Conservation (phyloP, 1,284 basidiomycete genomes). For the Fomitopsis pinicola region DNA sequence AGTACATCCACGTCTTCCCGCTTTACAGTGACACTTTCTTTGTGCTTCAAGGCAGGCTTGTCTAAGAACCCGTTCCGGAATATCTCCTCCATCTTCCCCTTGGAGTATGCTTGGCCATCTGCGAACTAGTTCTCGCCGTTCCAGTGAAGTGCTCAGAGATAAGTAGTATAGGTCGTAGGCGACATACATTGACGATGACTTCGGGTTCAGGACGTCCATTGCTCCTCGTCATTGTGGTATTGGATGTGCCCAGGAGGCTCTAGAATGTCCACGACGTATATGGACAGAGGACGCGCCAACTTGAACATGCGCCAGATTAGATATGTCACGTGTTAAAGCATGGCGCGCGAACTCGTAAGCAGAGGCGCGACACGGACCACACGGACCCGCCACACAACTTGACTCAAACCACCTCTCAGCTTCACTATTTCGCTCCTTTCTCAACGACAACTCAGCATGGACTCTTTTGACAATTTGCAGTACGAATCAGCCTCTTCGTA, state of each 20-base stretch:
- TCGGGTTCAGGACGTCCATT: constrained; percentile 62
- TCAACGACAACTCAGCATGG: constrained; percentile 43
- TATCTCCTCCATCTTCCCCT: constrained; percentile 61
- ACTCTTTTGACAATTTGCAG: constrained; percentile 86
- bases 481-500: constrained; percentile 76
- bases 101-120: constrained; percentile 64
- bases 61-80: constrained; percentile 56
- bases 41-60: constrained; percentile 43
- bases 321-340: constrained; percentile 12
- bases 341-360: constrained; percentile 16
- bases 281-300: too few species aligned
- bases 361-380: background rate
- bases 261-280: background rate
- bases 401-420: constrained; percentile 5
- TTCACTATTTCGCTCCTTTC: background rate
- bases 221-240: constrained; percentile 12
- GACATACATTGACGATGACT: constrained; percentile 61
- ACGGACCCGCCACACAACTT: constrained; percentile 6
- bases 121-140: constrained; percentile 38
- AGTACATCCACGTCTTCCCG: constrained; percentile 63
- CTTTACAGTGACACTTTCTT: constrained; percentile 36
- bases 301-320: background rate
- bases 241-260: background rate
- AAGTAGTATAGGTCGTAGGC: background rate
- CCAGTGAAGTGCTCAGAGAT: background rate